Evolutionary conservation across 306 rosid genomes (phyloP).

Genomic region (Vigna angularis): DNA sequence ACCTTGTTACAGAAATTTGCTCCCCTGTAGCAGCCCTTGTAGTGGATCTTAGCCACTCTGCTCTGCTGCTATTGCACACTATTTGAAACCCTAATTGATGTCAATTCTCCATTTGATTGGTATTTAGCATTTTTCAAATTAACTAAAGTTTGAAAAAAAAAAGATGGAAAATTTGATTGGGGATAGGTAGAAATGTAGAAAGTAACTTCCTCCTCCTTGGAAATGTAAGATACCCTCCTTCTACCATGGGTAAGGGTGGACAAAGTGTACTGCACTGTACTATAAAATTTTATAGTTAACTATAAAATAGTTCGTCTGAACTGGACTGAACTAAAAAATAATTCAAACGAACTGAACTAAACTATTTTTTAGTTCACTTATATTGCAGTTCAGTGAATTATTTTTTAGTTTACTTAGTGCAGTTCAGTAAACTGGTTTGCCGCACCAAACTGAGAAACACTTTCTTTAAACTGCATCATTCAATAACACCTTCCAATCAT

Average conservation of each 20-base stretch:
- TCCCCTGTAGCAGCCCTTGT: not conserved
- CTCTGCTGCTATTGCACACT: not conserved
- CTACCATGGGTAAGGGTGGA: no score
- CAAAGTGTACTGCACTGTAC: no score
- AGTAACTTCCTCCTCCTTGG: not conserved
- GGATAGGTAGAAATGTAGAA: not conserved
- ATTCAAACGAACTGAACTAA: no score
- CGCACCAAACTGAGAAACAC: constrained; percentile 72
- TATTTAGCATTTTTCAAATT: not conserved
- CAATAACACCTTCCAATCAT: constrained; percentile 31
- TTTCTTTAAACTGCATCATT: constrained; percentile 81
- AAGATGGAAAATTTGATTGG: not conserved
- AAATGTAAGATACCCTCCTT: not conserved
- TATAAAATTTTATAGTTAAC: no score
- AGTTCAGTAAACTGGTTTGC: no score
- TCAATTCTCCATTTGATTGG: not conserved
- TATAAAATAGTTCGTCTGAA: no score
- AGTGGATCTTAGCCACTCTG: not conserved
- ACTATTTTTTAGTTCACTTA: no score
- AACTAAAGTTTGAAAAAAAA: not conserved
- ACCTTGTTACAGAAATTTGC: not conserved
- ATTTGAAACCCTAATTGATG: not conserved
- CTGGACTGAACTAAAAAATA: no score
- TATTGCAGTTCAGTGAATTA: no score
- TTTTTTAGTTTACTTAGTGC: no score